Percentiles rank a stretch among this genome's conserved stretches.
phyloP scores from a whole-genome alignment of 768 basidiomycete species.

The Russula sp. region DNA sequence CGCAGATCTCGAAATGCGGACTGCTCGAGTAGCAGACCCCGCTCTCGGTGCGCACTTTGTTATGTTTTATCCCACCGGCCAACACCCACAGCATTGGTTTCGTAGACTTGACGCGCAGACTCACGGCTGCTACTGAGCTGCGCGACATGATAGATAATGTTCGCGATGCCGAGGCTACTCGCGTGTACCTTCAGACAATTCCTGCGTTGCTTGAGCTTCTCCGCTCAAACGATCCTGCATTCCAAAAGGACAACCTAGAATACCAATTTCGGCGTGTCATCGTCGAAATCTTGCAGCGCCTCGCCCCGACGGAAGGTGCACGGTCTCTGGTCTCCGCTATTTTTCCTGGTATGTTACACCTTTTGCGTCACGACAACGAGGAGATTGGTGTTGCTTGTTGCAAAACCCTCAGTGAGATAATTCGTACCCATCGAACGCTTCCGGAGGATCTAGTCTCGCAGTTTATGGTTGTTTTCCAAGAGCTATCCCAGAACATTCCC shows the following conservation, averaged over 20 bases:
- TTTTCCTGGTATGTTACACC: conserved; percentile 73
- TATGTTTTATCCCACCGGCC: conserved; percentile 4
- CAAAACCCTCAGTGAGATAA: conserved; percentile 86
- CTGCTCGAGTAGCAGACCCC: conserved; percentile 68
- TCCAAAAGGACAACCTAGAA: conserved; percentile 59
- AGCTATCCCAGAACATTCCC: conserved; percentile 68
- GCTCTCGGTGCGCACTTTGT: conserved; percentile 45
- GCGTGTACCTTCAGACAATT: conserved; percentile 64
- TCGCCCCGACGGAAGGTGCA: conserved; percentile 75
- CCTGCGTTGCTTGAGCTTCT: conserved; percentile 67
- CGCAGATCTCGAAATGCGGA: conserved; percentile 62
- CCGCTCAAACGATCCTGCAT: conserved; percentile 57
- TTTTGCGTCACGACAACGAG: conserved; percentile 88
- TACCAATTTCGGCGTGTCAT: conserved; percentile 82
- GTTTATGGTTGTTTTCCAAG: conserved; percentile 74
- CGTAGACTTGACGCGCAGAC: conserved; percentile 64
- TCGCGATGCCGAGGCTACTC: conserved; percentile 63
- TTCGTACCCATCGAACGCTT: conserved; percentile 65
- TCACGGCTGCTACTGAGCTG: conserved; percentile 65
- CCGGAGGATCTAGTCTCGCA: conserved; percentile 69
- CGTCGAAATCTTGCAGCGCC: conserved; percentile 82
- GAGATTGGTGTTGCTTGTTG: conserved; percentile 87
- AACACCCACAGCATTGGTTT: not conserved
- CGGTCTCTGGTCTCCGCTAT: conserved; percentile 59
- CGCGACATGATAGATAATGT: conserved; percentile 76